Evolutionary conservation across 176 grass and related monocot genomes (phyloP).

Genomic region (Paspalum notatum): DNA sequence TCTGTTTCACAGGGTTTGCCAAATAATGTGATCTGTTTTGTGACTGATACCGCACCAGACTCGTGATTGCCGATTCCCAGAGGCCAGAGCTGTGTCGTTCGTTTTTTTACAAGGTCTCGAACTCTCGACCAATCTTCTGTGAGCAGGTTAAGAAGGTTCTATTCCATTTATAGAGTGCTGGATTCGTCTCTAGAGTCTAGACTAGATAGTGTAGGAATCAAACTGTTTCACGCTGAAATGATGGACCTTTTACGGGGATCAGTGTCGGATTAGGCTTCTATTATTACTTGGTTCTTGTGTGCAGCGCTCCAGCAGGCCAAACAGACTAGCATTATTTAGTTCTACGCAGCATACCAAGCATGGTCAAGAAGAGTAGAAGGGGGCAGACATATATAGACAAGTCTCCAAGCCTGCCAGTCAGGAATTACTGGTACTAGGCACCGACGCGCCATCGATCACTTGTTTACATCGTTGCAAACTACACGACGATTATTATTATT

Average conservation of each 20-base stretch:
- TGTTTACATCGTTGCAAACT: slow-evolving; percentile 9
- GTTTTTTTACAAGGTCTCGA: no score
- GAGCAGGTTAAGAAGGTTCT: background rate
- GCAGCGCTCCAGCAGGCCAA: background rate
- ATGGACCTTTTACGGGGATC: background rate
- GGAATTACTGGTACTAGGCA: background rate
- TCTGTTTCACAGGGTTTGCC: background rate
- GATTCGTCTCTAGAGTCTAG: background rate
- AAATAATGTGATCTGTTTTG: background rate
- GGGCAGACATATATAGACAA: background rate
- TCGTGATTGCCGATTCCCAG: background rate
- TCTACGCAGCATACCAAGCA: background rate
- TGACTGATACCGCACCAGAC: background rate
- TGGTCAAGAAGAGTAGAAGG: background rate
- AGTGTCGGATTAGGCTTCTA: background rate
- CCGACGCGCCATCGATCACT: background rate
- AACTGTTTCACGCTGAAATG: background rate
- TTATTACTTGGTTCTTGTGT: no score
- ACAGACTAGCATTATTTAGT: background rate
- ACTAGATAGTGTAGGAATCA: background rate
- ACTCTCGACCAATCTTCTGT: background rate
- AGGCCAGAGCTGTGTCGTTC: background rate
- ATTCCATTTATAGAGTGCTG: background rate
- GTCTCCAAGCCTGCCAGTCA: background rate
- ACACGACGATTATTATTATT: background rate